Percentiles rank a stretch among this genome's conserved stretches.
Conservation (phyloP, 805 yeast species). For the Grigorovia jiainica region DNA sequence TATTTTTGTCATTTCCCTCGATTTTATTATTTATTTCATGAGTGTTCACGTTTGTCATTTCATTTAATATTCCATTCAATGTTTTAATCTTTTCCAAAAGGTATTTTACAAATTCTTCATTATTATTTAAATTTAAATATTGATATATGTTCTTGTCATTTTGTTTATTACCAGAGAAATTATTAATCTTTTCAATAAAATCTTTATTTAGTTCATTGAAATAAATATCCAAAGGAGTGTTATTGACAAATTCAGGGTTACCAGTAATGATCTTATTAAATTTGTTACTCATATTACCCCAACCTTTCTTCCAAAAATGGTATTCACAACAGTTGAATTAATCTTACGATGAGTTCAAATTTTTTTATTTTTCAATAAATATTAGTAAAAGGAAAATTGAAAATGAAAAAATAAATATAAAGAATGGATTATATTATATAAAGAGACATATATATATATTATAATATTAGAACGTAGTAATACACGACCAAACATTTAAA, state of each 20-base stretch:
- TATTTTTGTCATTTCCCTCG: conserved; percentile 14
- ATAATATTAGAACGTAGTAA: no score
- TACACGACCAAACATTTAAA: no score
- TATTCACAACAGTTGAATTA: no score
- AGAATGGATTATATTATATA: no score
- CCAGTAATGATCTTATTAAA: background rate
- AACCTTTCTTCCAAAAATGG: no score
- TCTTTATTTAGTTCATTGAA: conserved; percentile 18
- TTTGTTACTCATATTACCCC: background rate
- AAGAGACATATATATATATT: no score
- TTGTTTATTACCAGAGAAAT: background rate
- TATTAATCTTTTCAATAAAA: conserved; percentile 9
- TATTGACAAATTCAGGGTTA: conserved; percentile 26
- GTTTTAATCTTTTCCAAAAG: conserved; percentile 10
- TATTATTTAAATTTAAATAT: conserved; percentile 8
- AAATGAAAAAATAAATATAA: no score
- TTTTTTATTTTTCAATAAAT: no score
- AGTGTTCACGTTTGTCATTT: background rate
- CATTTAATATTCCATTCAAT: conserved; percentile 9
- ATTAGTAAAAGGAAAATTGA: no score
- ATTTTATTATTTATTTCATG: conserved; percentile 5
- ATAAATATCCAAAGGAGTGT: conserved; percentile 27
- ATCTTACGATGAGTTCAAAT: no score
- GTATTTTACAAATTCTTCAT: conserved; percentile 13
- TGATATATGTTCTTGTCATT: conserved; percentile 8